These are phyloP conservation scores for Retiboletus flavoniger DNA, from an alignment of 1,284 basidiomycete species.

Conservation along the genomic window DNA sequence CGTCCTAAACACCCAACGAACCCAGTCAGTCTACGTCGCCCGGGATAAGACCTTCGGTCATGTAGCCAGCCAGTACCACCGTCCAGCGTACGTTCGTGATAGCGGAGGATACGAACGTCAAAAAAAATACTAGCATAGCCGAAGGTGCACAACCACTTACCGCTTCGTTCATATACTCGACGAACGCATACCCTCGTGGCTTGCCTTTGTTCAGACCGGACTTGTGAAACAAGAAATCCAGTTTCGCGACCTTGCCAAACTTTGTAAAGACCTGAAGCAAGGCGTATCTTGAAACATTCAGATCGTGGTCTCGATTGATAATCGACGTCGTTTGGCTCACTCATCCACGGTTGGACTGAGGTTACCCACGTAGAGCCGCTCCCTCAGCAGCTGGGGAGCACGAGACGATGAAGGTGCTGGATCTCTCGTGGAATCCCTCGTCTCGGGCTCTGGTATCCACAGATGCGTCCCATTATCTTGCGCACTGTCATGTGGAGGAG, in stretches of 20 bases:
- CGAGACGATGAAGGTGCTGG: constrained; percentile 28
- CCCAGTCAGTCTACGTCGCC: constrained; percentile 19
- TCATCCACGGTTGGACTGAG: constrained; percentile 87
- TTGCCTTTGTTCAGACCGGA: constrained; percentile 85
- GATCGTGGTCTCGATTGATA: constrained; percentile 4
- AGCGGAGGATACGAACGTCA: constrained; percentile 29
- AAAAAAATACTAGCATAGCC: constrained; percentile 23
- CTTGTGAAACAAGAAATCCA: constrained; percentile 97
- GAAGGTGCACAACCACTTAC: constrained; percentile 54
- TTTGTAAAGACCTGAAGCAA: constrained; percentile 88
- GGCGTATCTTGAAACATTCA: constrained; percentile 58
- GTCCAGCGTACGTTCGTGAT: constrained; percentile 53
- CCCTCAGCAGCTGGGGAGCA: constrained; percentile 44
- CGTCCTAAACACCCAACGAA: constrained; percentile 60
- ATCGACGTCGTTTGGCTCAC: constrained; percentile 45
- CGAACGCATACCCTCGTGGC: constrained; percentile 92
- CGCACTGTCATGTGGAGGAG: neutral
- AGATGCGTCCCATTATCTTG: constrained; percentile 23
- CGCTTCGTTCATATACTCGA: constrained; percentile 79
- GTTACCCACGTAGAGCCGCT: constrained; percentile 90
- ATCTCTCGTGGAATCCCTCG: constrained; percentile 18
- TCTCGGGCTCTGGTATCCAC: constrained; percentile 35
- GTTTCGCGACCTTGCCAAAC: constrained; percentile 87
- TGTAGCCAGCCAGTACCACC: constrained; percentile 20
- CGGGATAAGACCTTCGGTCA: constrained; percentile 21